Evolutionary conservation across 108 stramenopile genomes (phyloP).

Genomic region (Cyclotella atomus): DNA sequence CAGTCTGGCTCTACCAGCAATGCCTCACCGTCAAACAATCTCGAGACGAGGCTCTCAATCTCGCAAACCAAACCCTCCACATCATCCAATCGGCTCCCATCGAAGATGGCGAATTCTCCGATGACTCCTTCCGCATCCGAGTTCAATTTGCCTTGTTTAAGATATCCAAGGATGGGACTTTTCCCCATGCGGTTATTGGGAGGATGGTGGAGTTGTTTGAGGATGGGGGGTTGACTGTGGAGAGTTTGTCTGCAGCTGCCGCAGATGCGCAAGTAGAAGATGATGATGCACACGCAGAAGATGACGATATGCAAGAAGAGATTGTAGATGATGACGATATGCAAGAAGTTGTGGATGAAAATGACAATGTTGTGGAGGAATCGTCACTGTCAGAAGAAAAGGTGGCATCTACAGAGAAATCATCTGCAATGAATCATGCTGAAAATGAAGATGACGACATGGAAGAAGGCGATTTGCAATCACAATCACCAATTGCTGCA

Average conservation of each 20-base stretch:
- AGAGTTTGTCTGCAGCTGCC: slow-evolving; percentile 3
- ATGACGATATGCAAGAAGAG: too few relatives aligned
- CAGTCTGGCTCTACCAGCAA: background rate
- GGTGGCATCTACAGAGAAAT: background rate
- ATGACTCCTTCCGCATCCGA: background rate
- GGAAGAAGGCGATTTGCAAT: background rate
- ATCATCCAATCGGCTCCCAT: background rate
- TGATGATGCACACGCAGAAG: too few relatives aligned
- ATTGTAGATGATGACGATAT: too few relatives aligned
- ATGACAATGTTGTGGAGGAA: background rate
- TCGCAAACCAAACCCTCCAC: background rate
- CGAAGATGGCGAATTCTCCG: background rate
- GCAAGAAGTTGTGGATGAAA: background rate
- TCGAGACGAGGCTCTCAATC: background rate
- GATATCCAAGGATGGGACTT: background rate
- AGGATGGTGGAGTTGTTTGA: slow-evolving; percentile 7
- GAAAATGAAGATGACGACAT: background rate
- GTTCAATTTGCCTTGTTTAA: background rate
- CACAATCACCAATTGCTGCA: background rate
- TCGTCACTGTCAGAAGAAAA: too few relatives aligned
- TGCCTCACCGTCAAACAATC: background rate
- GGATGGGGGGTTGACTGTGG: slow-evolving; percentile 22
- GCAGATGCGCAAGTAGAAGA: too few relatives aligned
- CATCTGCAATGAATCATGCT: background rate
- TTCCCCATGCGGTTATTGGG: slow-evolving; percentile 13